phyloP scores from a whole-genome alignment of 192 early-diverging fungal genomes.

The Umbelopsis sp. region DNA sequence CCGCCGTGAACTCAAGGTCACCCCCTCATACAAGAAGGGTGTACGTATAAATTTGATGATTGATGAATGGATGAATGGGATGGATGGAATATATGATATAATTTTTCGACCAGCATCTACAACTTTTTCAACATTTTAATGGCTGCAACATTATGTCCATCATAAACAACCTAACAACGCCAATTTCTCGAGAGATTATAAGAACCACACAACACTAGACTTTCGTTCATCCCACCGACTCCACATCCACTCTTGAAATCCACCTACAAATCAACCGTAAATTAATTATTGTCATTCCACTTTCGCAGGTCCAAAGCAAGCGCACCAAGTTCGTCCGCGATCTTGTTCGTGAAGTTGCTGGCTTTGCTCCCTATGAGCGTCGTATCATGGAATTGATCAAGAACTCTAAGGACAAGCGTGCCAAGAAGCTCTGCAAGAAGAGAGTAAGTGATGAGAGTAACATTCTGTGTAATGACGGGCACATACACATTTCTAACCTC shows the following conservation, averaged over 20 bases:
- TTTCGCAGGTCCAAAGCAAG: constrained; percentile 46
- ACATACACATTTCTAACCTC: neutral
- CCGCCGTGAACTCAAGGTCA: constrained; percentile 65
- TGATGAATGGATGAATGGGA: constrained; percentile 18
- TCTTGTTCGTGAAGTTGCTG: constrained; percentile 94
- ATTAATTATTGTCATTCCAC: neutral
- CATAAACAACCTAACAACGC: neutral
- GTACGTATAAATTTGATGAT: constrained; percentile 55
- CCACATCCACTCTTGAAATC: constrained; percentile 8
- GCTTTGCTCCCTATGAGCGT: constrained; percentile 97
- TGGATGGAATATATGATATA: constrained; percentile 26
- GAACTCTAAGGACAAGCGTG: constrained; percentile 99
- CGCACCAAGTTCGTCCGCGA: constrained; percentile 89
- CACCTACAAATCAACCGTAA: neutral
- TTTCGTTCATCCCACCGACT: neutral
- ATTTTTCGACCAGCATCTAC: neutral
- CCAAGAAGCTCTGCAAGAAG: constrained; percentile 97
- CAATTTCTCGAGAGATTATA: neutral
- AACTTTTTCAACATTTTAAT: neutral
- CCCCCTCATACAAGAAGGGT: constrained; percentile 82
- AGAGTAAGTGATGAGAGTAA: constrained; percentile 53
- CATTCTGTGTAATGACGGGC: neutral
- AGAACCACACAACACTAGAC: neutral
- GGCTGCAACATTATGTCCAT: neutral
- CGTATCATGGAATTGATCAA: constrained; percentile 99